Base-by-base conservation (phyloP, 208 protist species). In the Angomonas deanei region DNA sequence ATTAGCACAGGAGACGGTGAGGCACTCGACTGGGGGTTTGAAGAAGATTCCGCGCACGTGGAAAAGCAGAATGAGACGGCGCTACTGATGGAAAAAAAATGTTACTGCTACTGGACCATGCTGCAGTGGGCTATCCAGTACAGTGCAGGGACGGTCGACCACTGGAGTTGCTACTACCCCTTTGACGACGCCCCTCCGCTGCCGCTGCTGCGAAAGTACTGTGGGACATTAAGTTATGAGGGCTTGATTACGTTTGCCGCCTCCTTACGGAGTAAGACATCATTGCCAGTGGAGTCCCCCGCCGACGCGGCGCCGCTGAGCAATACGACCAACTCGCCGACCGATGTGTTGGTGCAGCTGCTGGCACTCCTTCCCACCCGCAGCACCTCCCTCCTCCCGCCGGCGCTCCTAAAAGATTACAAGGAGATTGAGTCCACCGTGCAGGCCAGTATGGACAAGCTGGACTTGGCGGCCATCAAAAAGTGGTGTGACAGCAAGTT, bases 81-180 rank as follows among this genome's bases (percentile, higher is more conserved):
- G 55, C 61, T 78, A 56, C 57, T 74, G 59, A 57, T 80, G 31
- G 80, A 82, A 59, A 68, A 63, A 27, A 77, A 82, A 61, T 92
- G 85, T 65, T 92, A 90, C 67, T 84, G 79, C 74, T 95, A 95
- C 75, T 95, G 88, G 86, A 91, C 85, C 24, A 92, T 92, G 88
- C 69, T 95, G 68, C 88, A 95, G 77, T 95, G 88, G 86, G 85
- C 88, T 0, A 64, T 95, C 68, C 83, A 92, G 65, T 92, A 95
- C 75, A 92, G 84, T 47, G 80, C 77, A 6, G 88, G 88, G 5
- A 70, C 84, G 17, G 83, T 92, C 50, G 80, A 91, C 57, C 79
- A 91, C 76, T 95, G 88, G 86, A 74, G 83, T 30, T 92, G 85
- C 74, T 92, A 91, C 69, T 95, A 95, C 82, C 88, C 88, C 5